Evolutionary conservation across 1,139 yeast genomes (phyloP).

Genomic region (Scheffersomyces illinoinensis): DNA sequence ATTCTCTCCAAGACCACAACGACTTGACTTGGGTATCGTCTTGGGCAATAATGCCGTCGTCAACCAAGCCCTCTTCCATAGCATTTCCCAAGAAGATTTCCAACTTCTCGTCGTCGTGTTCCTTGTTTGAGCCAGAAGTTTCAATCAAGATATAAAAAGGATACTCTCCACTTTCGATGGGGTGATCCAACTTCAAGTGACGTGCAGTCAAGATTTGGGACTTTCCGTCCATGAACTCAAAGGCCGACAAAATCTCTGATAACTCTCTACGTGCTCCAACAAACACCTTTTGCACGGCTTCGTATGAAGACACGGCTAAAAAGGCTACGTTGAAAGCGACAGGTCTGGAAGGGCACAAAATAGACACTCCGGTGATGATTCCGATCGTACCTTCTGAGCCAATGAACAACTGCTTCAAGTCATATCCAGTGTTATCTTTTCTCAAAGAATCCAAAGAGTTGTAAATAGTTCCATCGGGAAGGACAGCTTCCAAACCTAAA

Average conservation of each 20-base stretch:
- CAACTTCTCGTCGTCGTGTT: constrained; percentile 76
- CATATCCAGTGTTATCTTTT: constrained; percentile 94
- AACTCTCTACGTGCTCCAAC: constrained; percentile 76
- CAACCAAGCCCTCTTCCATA: constrained; percentile 81
- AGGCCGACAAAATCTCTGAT: constrained; percentile 86
- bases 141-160: constrained; percentile 92
- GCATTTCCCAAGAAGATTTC: constrained; percentile 79
- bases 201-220: constrained; percentile 67
- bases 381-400: constrained; percentile 95
- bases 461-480: constrained; percentile 84
- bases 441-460: constrained; percentile 80
- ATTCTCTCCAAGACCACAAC: constrained; percentile 95
- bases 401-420: constrained; percentile 85
- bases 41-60: constrained; percentile 94
- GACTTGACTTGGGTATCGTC: constrained; percentile 83
- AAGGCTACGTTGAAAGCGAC: constrained; percentile 85
- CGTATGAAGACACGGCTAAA: constrained; percentile 78
- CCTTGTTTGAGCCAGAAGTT: constrained; percentile 90
- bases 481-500: constrained; percentile 86
- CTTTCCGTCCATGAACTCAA: constrained; percentile 88
- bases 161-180: constrained; percentile 71
- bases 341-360: constrained; percentile 91
- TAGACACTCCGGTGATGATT: constrained; percentile 84
- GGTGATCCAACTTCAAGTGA: constrained; percentile 61
- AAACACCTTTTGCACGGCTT: constrained; percentile 80